Percentiles rank a stretch among this genome's conserved stretches.
These are phyloP conservation scores for Volvox africanus DNA, from an alignment of 139 green algal genomes.

Conservation along the genomic window DNA sequence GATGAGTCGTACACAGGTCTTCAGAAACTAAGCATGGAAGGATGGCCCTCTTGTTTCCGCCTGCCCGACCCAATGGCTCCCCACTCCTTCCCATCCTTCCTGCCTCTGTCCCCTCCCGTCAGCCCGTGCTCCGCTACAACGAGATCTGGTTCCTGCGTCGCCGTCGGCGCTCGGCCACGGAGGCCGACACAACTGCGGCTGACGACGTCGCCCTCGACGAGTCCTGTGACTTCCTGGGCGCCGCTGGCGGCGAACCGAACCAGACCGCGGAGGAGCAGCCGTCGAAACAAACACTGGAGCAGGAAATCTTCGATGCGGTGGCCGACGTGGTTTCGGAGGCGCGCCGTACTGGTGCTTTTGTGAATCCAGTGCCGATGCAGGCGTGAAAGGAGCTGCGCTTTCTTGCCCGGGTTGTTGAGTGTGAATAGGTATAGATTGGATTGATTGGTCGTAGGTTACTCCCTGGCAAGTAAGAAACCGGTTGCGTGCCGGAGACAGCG, in stretches of 20 bases:
- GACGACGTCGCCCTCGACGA: not conserved
- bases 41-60: not conserved
- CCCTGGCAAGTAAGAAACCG: no score
- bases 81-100: not conserved
- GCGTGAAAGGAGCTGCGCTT: not conserved
- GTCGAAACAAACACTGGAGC: not conserved
- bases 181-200: not conserved
- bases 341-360: not conserved
- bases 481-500: no score
- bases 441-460: no score
- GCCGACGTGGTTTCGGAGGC: not conserved
- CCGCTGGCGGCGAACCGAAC: not conserved
- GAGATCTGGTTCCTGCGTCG: slow-evolving; percentile 41
- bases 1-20: no score
- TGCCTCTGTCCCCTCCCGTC: not conserved
- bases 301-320: not conserved
- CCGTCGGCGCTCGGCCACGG: not conserved
- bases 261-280: not conserved
- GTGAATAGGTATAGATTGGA: no score
- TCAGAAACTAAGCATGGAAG: not conserved
- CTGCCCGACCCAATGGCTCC: not conserved
- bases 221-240: not conserved
- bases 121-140: slow-evolving; percentile 50
- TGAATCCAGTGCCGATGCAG: not conserved
- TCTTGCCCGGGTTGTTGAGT: no score